Base-by-base conservation (phyloP, 306 rosid species). In the Senna siamea region DNA sequence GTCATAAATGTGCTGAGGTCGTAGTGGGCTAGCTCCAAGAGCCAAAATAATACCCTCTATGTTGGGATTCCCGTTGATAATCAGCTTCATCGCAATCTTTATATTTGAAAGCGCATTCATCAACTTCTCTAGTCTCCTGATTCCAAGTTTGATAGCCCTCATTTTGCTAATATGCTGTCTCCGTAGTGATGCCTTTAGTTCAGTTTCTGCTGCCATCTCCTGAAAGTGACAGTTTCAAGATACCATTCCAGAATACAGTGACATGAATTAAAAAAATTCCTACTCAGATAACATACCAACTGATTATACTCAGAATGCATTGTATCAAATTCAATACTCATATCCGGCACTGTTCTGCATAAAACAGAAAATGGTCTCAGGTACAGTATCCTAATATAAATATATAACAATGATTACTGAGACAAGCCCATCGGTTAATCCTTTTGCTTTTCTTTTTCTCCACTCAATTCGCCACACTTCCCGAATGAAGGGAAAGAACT, bases 121-220 rank as follows among this genome's bases (percentile, higher is more conserved):
- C 78, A 89, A 76, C 79, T 92, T 91, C 78, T 88, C 90, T 61
- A 91, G 68, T 77, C 93, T 87, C 78, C 79, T 89, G 19, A 91
- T 88, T 63, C 93, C 93, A 54, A 80, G 80, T 66, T 87, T 94
- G 55, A 87, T 82, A 56, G 87, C 97, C 80, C 97, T 85, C 97
- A 84, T 87, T 82, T 84, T 70, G 59, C 96, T 84, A 53, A 61
- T 71, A 56, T 87, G 84, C 76, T 80, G 74, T 80, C 97, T 85
- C 79, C 96, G 75, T 22, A 63, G 75, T 60, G 87, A 76, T 28
- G 89, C 82, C 83, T 88, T 91, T 70, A 64, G 75, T 80, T 85
- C 84, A 81, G 55, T 74, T 69, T 84, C 84, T 62, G 41, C 72
- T 41, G 46, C 86, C 44, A 32, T 72, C 81, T 83, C 96, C 97